Conservation (phyloP, 2,329 filamentous ascomycete genomes). For the Colletotrichum chrysophilum region DNA sequence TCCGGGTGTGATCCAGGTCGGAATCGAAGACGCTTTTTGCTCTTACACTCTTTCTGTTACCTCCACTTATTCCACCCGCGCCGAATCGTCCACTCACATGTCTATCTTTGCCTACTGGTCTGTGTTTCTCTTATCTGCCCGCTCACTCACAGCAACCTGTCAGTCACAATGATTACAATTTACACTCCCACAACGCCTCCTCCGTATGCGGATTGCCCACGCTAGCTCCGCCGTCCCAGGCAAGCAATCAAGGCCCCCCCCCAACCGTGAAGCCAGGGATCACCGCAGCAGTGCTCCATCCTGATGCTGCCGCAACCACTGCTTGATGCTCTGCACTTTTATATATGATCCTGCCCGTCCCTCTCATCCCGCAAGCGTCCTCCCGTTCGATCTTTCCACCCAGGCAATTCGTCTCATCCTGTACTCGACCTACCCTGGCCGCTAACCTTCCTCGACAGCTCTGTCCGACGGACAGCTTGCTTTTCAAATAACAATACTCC, state of each 20-base stretch:
- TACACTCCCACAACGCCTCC: constrained; percentile 16
- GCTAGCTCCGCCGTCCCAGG: constrained; percentile 12
- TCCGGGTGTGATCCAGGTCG: neutral
- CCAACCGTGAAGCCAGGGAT: constrained; percentile 2
- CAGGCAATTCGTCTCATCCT: constrained; percentile 16
- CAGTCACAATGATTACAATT: constrained; percentile 17
- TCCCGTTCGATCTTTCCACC: neutral
- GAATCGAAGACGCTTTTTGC: neutral
- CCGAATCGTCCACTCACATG: constrained; percentile 20
- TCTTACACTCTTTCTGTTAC: neutral
- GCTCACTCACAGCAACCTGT: constrained; percentile 13
- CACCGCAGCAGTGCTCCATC: constrained; percentile 13
- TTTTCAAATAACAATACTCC: constrained; percentile 7
- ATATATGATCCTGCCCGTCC: constrained; percentile 17
- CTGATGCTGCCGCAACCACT: constrained; percentile 12
- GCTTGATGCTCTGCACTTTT: neutral
- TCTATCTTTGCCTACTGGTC: constrained; percentile 10
- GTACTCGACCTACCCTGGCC: constrained; percentile 21
- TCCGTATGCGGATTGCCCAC: constrained; percentile 22
- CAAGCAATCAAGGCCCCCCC: neutral
- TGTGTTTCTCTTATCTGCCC: constrained; percentile 21
- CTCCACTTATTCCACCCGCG: neutral
- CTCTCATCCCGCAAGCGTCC: neutral
- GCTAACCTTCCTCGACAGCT: neutral
- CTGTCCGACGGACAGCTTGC: constrained; percentile 17